A percentile compares a stretch with the other conserved stretches of the same genome.
Evolutionary conservation across 192 early-diverging fungal species (phyloP).

Genomic region (Haplosporangium gracile): DNA sequence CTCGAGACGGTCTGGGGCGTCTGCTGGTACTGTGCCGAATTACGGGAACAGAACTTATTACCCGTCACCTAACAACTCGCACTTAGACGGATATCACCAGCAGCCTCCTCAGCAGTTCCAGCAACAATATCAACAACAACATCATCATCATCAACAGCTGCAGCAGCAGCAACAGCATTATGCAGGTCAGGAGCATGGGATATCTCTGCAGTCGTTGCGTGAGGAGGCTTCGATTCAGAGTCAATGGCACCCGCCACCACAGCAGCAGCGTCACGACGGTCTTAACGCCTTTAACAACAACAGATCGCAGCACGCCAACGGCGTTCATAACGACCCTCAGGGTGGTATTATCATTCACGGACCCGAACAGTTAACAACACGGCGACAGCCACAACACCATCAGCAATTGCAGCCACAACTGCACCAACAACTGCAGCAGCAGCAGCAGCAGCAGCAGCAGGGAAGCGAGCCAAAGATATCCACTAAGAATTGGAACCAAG

Average conservation of each 20-base stretch:
- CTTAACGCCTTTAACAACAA: background rate
- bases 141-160: background rate
- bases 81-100: background rate
- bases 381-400: background rate
- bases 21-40: background rate
- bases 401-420: background rate
- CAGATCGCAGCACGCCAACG: background rate
- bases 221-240: slow-evolving; percentile 15
- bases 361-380: background rate
- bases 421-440: too few relatives aligned
- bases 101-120: background rate
- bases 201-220: slow-evolving; percentile 37
- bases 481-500: slow-evolving; percentile 11
- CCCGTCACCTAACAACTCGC: background rate
- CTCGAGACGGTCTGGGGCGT: slow-evolving; percentile 12
- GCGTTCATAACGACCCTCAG: background rate
- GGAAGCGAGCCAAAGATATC: background rate
- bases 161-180: background rate
- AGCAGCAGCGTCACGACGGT: background rate
- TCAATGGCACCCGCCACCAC: background rate
- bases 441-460: background rate
- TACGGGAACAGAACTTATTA: background rate
- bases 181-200: slow-evolving; percentile 1
- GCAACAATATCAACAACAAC: background rate
- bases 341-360: slow-evolving; percentile 13